These are phyloP conservation scores for Lepidopterella palustris DNA, from an alignment of 495 filamentous ascomycete genomes.

Conservation along the genomic window DNA sequence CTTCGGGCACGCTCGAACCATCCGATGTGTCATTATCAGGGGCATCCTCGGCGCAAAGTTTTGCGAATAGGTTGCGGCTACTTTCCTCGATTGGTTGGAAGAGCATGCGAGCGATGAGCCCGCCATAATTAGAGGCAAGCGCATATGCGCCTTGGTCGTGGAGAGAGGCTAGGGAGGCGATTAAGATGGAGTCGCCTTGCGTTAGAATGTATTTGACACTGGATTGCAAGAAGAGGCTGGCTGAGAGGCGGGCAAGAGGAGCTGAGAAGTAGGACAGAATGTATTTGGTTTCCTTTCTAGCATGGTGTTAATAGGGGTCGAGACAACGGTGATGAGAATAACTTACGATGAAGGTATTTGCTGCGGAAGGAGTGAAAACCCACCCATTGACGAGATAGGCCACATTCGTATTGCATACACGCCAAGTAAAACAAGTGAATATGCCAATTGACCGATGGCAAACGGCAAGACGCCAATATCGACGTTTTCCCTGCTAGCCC, in stretches of 20 bases:
- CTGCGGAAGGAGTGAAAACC: conserved; percentile 38
- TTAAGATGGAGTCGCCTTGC: conserved; percentile 85
- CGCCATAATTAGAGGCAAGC: conserved; percentile 89
- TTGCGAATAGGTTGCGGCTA: conserved; percentile 77
- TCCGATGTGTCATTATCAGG: conserved; percentile 21
- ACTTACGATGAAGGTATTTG: conserved; percentile 8
- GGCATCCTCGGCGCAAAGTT: conserved; percentile 42
- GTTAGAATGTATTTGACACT: conserved; percentile 87
- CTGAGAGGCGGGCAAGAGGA: conserved; percentile 59
- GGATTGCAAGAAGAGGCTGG: conserved; percentile 77
- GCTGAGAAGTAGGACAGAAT: conserved; percentile 58
- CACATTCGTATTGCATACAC: conserved; percentile 49
- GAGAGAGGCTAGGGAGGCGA: conserved; percentile 66
- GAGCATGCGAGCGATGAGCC: conserved; percentile 78
- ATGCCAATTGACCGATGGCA: conserved; percentile 76
- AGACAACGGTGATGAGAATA: conserved; percentile 6
- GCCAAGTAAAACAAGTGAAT: conserved; percentile 58
- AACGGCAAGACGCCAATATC: conserved; percentile 78
- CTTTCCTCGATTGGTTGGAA: conserved; percentile 96
- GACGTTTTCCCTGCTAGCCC: conserved; percentile 42
- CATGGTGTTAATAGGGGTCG: conserved; percentile 13
- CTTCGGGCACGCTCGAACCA: conserved; percentile 23
- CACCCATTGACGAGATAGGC: conserved; percentile 17
- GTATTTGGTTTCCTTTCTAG: conserved; percentile 41
- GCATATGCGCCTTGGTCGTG: conserved; percentile 88